Percentiles rank a stretch among this genome's conserved stretches.
Evolutionary conservation across 257 asterid species (phyloP).

Genomic region (Solanum gandarillasii): DNA sequence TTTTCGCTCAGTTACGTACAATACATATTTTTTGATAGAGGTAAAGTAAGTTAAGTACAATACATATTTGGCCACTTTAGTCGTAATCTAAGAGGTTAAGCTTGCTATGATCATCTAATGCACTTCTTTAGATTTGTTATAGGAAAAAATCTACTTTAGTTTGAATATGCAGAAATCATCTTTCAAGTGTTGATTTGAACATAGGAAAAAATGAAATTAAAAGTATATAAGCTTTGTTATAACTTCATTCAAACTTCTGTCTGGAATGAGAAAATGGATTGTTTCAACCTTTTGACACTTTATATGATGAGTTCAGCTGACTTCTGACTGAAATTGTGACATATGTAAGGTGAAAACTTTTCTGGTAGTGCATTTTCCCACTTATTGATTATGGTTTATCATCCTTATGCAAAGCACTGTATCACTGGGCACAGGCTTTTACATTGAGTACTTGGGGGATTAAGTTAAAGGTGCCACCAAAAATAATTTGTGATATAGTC

Average conservation of each 20-base stretch:
- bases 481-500: not conserved
- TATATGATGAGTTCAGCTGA: not conserved
- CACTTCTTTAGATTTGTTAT: not conserved
- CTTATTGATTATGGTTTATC: not conserved
- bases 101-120: not conserved
- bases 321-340: not conserved
- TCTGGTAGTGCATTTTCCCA: not conserved
- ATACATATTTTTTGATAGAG: not conserved
- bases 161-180: not conserved
- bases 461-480: not conserved
- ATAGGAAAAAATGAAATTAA: not conserved
- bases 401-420: not conserved
- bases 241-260: not conserved
- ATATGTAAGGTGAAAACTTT: not conserved
- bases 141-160: not conserved
- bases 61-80: not conserved
- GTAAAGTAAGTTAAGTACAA: not conserved
- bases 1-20: not conserved
- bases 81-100: not conserved
- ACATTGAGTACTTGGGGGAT: not conserved
- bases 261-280: not conserved
- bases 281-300: not conserved
- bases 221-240: not conserved
- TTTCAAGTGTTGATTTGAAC: not conserved
- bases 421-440: not conserved